Conservation (phyloP, 1,284 basidiomycete species). For the Trichosporon asahii region DNA sequence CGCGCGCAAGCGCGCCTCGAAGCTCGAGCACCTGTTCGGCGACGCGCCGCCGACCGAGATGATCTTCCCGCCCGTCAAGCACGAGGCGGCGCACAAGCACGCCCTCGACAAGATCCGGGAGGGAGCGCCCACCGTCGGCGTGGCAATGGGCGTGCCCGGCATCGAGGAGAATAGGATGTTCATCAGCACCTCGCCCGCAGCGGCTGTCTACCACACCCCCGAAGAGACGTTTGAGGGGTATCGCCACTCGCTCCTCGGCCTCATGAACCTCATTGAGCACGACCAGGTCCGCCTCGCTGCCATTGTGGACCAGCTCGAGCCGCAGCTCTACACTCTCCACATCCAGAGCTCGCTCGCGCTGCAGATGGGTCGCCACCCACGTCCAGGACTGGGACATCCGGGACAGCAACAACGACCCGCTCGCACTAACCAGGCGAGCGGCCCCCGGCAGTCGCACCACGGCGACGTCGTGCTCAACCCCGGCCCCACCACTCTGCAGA, state of each 20-base stretch:
- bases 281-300: slow-evolving; percentile 29
- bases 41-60: slow-evolving; percentile 31
- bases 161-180: not conserved
- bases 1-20: slow-evolving; percentile 31
- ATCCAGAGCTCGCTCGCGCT: not conserved
- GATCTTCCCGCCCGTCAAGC: slow-evolving; percentile 17
- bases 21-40: slow-evolving; percentile 40
- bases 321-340: not conserved
- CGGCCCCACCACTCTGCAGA: not conserved
- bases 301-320: slow-evolving; percentile 34
- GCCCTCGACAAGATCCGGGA: not conserved
- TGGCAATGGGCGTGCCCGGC: not conserved
- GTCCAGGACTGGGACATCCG: too few species aligned
- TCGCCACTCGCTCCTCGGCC: slow-evolving; percentile 29
- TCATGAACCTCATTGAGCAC: slow-evolving; percentile 38
- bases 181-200: not conserved
- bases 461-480: not conserved
- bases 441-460: too few species aligned
- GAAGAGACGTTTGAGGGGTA: slow-evolving; percentile 25
- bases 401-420: too few species aligned
- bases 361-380: not conserved
- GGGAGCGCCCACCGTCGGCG: not conserved
- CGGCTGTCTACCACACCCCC: not conserved
- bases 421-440: too few species aligned
- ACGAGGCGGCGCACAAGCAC: not conserved